These are phyloP conservation scores for Scheffersomyces coipomensis DNA, from an alignment of 805 yeast species.

Conservation along the genomic window DNA sequence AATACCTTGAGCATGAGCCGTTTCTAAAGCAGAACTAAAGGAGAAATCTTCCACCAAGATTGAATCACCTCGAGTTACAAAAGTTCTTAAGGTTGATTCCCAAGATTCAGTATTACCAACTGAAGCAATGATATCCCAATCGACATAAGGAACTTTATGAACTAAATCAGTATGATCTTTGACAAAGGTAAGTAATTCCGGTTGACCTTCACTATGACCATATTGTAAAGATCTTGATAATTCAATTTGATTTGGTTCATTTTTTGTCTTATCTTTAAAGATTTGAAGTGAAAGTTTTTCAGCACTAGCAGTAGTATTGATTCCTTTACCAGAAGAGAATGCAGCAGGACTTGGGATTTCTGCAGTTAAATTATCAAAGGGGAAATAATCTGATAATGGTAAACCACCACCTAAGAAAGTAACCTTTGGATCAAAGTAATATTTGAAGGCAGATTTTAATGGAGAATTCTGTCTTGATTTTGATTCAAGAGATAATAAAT, in stretches of 20 bases:
- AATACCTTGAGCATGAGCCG: conserved; percentile 72
- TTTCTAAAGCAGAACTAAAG: conserved; percentile 82
- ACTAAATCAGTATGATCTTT: conserved; percentile 67
- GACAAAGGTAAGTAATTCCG: conserved; percentile 64
- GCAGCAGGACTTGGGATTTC: conserved; percentile 74
- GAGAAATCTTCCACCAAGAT: conserved; percentile 79
- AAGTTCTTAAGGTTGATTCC: conserved; percentile 79
- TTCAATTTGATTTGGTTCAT: conserved; percentile 53
- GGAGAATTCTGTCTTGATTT: conserved; percentile 73
- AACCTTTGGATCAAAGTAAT: conserved; percentile 69
- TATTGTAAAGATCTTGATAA: conserved; percentile 88
- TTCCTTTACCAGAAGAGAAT: conserved; percentile 80
- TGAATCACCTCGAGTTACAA: conserved; percentile 77
- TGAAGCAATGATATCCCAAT: conserved; percentile 72
- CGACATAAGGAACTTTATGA: conserved; percentile 45
- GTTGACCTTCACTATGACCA: conserved; percentile 81
- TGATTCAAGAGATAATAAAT: conserved; percentile 77
- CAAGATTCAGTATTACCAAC: conserved; percentile 90
- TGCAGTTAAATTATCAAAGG: conserved; percentile 74
- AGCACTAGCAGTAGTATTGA: conserved; percentile 57
- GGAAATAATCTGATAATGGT: conserved; percentile 89
- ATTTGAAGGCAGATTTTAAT: conserved; percentile 80
- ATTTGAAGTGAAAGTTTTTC: conserved; percentile 40
- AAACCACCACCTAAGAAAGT: conserved; percentile 94
- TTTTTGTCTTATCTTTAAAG: conserved; percentile 23